Conservation (phyloP, 2,329 filamentous ascomycete species). For the Trichoderma simmonsii region DNA sequence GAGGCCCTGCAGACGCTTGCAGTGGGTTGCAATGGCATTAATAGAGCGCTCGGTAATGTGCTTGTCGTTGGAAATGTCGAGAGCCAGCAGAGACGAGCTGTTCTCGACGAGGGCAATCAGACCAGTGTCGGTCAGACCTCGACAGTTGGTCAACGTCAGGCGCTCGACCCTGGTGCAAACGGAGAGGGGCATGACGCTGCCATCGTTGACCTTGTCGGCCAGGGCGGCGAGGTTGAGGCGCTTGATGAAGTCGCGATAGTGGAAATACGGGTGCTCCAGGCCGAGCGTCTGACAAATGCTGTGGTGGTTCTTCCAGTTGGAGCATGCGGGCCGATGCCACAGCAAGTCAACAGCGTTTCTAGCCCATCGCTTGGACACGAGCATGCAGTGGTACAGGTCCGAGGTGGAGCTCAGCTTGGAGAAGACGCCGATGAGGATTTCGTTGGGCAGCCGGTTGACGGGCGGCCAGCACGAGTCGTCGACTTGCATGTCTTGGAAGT, state of each 20-base stretch:
- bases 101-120: constrained; percentile 75
- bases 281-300: constrained; percentile 77
- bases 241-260: constrained; percentile 87
- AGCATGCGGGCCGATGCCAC: constrained; percentile 92
- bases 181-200: constrained; percentile 76
- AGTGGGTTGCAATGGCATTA: constrained; percentile 73
- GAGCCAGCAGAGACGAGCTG: constrained; percentile 76
- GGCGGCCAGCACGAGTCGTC: constrained; percentile 70
- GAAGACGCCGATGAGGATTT: constrained; percentile 92
- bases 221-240: constrained; percentile 84
- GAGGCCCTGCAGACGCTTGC: constrained; percentile 80
- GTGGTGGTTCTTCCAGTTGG: constrained; percentile 76
- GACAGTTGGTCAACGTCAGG: constrained; percentile 87
- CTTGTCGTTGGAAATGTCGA: constrained; percentile 85
- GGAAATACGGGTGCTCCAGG: constrained; percentile 73
- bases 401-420: constrained; percentile 71
- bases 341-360: constrained; percentile 87
- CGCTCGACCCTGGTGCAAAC: constrained; percentile 90
- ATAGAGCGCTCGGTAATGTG: constrained; percentile 82
- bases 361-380: constrained; percentile 93
- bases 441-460: constrained; percentile 81
- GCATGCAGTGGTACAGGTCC: constrained; percentile 84
- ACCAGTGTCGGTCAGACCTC: constrained; percentile 77
- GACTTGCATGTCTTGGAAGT: constrained; percentile 70
- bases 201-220: constrained; percentile 74